Evolutionary conservation across 1,284 basidiomycete species (phyloP).

Genomic region (Bondarzewia mesenterica): DNA sequence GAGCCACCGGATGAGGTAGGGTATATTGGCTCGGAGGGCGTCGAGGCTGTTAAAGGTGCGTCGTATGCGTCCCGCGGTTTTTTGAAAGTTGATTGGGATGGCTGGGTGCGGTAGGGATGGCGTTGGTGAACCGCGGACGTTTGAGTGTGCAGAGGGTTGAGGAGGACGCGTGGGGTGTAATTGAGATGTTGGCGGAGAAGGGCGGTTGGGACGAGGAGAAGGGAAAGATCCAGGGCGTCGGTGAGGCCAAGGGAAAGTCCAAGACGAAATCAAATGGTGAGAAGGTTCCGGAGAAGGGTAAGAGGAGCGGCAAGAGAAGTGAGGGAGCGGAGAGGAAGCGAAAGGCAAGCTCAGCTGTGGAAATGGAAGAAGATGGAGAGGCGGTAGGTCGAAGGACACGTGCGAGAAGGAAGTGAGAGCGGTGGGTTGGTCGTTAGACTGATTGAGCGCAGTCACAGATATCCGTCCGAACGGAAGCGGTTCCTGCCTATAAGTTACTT

Average conservation of each 20-base stretch:
- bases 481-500: no score
- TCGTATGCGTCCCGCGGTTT: background rate
- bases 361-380: constrained; percentile 5
- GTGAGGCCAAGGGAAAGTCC: constrained; percentile 2
- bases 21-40: constrained; percentile 56
- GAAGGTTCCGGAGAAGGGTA: background rate
- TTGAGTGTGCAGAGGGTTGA: constrained; percentile 84
- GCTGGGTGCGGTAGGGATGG: constrained; percentile 47
- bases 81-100: background rate
- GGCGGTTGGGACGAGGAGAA: constrained; percentile 54
- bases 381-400: constrained; percentile 14
- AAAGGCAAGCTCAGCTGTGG: constrained; percentile 11
- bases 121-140: constrained; percentile 76
- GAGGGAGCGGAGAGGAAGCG: constrained; percentile 12
- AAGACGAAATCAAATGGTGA: constrained; percentile 1
- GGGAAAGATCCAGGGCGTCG: background rate
- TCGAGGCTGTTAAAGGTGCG: constrained; percentile 55
- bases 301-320: background rate
- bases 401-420: constrained; percentile 9
- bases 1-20: constrained; percentile 44
- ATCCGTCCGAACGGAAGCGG: no score
- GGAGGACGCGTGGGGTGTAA: constrained; percentile 60
- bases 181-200: constrained; percentile 57
- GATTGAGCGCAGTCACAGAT: no score
- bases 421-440: no score